Base-by-base conservation (phyloP, 2,329 filamentous ascomycete genomes). In the Diaporthe capsici region DNA sequence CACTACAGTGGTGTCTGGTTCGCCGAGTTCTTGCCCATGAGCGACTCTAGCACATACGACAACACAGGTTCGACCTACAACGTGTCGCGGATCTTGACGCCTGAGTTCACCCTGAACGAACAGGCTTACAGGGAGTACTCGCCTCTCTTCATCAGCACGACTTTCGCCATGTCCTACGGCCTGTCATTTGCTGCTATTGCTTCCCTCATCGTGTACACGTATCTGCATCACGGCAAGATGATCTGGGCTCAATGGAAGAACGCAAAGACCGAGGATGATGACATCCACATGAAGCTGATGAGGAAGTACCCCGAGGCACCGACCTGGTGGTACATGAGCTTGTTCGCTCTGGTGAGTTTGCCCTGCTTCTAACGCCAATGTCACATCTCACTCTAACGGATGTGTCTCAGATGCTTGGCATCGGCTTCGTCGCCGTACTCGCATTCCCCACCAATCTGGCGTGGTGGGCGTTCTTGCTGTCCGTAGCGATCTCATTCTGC, bases 391-490 rank as follows among this genome's bases (percentile, higher is more conserved):
- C 63, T 68, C 73, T 79, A 53, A 81, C 61, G 8, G 20, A 28
- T 77, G 13, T 74, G 70, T 15, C 37, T 60, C 34, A 90, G 89
- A 89, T 91, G 83, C 85, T 92, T 2, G 83, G 78, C 4, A 83
- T 91, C 5, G 90, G 89, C 28, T 87, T 92, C 75, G 80, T 89
- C 37, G 89, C 90, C 2, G 86, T 91, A 4, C 83, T 92, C 13
- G 88, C 85, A 0, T 94, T 91, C 79, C 90, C 91, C 0, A 94
- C 94, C 4, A 92, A 94, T 77, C 84, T 94, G 76, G 87, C 88
- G 1, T 94, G 92, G 92, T 95, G 93, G 93, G 90, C 91, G 0
- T 94, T 94, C 79, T 82, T 95, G 60, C 83, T 95, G 8, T 88
- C 93, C 3, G 87, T 95, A 4, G 84, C 88, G 71, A 92, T 95